A percentile compares a stretch with the other conserved stretches of the same genome.
phyloP scores from a whole-genome alignment of 1,139 yeast genomes.

The Candida tetrigidarum region DNA sequence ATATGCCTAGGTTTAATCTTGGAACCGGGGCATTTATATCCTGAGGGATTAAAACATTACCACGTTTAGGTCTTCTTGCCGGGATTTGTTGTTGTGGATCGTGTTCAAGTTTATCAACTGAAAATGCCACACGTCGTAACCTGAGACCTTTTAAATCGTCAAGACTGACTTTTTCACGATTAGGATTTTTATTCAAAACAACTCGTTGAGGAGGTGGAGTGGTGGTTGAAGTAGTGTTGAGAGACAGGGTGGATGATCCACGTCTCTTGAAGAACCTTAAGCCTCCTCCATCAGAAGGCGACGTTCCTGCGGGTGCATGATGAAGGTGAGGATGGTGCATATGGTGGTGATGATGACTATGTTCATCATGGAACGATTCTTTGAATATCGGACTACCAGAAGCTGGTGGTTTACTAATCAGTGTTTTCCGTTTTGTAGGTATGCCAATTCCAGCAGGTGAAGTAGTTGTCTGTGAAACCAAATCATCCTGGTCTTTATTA shows the following conservation, averaged over 20 bases:
- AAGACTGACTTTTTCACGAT: conserved; percentile 38
- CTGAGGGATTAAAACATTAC: conserved; percentile 79
- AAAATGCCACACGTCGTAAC: conserved; percentile 75
- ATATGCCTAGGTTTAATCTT: conserved; percentile 65
- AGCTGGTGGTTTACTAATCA: conserved; percentile 10
- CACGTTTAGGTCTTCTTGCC: conserved; percentile 78
- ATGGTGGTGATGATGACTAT: conserved; percentile 2
- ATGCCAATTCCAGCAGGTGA: conserved; percentile 26
- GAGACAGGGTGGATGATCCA: conserved; percentile 15
- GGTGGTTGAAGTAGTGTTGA: conserved; percentile 11
- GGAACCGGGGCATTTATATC: conserved; percentile 68
- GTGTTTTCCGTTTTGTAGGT: conserved; percentile 18
- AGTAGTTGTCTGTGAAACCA: conserved; percentile 24
- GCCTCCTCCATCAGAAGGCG: conserved; percentile 9
- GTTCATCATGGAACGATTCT: conserved; percentile 16
- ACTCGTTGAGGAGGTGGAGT: conserved; percentile 27
- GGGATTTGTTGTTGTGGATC: conserved; percentile 99
- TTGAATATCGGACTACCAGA: conserved; percentile 15
- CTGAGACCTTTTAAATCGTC: conserved; percentile 39
- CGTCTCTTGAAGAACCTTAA: conserved; percentile 18
- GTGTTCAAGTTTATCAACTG: conserved; percentile 63
- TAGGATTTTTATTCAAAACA: conserved; percentile 52
- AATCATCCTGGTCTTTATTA: conserved; percentile 23
- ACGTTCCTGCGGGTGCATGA: conserved; percentile 8
- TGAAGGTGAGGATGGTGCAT: conserved; percentile 3